Evolutionary conservation across 208 protist genomes (phyloP).

Genomic region (Acanthamoeba divionensis): DNA sequence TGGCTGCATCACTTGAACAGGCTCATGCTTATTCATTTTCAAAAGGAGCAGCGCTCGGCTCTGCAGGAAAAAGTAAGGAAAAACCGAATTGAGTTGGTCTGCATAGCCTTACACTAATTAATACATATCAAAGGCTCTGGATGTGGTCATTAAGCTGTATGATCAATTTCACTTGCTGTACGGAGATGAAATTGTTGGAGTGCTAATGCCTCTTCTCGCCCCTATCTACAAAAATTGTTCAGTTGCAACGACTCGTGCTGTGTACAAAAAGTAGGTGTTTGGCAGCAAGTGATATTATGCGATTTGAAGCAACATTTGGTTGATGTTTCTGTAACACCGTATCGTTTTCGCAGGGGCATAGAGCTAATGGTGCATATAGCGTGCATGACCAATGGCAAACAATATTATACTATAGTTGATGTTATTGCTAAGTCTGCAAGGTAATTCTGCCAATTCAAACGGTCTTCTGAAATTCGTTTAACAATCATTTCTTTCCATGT

Average conservation of each 20-base stretch:
- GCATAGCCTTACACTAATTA: background rate
- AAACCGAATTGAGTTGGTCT: background rate
- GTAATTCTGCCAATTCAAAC: background rate
- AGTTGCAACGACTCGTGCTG: background rate
- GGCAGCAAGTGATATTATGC: background rate
- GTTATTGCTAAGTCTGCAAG: background rate
- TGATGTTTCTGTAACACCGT: background rate
- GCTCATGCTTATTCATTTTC: background rate
- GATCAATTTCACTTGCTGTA: constrained; percentile 20
- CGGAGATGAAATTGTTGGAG: constrained; percentile 29
- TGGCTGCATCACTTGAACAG: constrained; percentile 15
- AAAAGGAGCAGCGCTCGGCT: background rate
- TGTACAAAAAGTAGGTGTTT: background rate
- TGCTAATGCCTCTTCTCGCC: constrained; percentile 10
- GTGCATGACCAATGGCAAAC: background rate
- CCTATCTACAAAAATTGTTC: background rate
- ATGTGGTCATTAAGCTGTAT: background rate
- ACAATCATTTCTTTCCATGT: background rate
- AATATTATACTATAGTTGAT: background rate
- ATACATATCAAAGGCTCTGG: background rate
- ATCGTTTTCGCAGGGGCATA: background rate
- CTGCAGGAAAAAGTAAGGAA: background rate
- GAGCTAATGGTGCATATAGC: background rate
- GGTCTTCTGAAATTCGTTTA: background rate
- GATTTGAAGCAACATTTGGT: background rate